phyloP scores from a whole-genome alignment of 129 eudicot genomes.

The Pittosporum tobira region DNA sequence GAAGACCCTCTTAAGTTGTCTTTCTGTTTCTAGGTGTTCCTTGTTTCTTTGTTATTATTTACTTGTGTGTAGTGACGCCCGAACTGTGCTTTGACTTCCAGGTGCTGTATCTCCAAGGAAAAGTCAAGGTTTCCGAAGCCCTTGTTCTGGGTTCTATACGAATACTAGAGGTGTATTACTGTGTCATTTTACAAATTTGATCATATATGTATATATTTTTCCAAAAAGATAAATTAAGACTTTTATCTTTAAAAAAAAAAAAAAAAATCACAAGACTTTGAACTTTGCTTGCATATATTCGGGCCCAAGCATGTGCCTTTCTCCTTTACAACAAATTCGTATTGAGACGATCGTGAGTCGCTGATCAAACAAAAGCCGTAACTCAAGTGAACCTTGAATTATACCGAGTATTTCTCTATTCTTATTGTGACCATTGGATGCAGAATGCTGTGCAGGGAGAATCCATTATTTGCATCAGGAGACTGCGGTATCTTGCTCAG shows the following conservation, averaged over 20 bases:
- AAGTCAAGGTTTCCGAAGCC: slow-evolving; percentile 54
- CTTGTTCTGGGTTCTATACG: slow-evolving; percentile 59
- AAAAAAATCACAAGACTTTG: too few species aligned
- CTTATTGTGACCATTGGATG: not conserved
- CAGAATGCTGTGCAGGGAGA: slow-evolving; percentile 87
- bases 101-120: slow-evolving; percentile 76
- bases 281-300: too few species aligned
- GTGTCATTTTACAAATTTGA: not conserved
- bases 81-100: slow-evolving; percentile 12
- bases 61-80: not conserved
- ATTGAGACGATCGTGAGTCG: too few species aligned
- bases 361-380: too few species aligned
- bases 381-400: too few species aligned
- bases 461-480: slow-evolving; percentile 58
- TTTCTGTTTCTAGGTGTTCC: not conserved
- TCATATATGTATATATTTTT: not conserved
- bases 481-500: slow-evolving; percentile 76
- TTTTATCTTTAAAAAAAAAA: too few species aligned
- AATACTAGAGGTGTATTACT: slow-evolving; percentile 62
- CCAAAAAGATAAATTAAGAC: too few species aligned
- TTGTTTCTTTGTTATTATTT: not conserved
- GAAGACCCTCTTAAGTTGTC: not conserved
- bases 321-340: too few species aligned
- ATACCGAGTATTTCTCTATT: not conserved
- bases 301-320: too few species aligned